phyloP scores from a whole-genome alignment of 169 alveolate genomes.

The Fabrea salina region DNA sequence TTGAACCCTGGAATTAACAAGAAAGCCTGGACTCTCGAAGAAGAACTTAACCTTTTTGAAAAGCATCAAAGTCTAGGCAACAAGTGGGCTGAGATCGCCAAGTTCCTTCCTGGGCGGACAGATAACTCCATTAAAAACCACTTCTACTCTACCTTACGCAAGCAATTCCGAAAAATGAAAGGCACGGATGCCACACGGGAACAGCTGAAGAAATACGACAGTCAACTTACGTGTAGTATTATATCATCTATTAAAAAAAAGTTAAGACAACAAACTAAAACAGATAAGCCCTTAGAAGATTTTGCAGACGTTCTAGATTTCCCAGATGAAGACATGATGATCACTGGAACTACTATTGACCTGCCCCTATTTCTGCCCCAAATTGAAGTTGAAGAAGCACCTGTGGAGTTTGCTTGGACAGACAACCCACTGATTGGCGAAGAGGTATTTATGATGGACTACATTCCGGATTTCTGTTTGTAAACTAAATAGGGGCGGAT shows the following conservation, averaged over 20 bases:
- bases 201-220: neutral
- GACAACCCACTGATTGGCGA: neutral
- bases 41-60: constrained; percentile 56
- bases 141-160: constrained; percentile 46
- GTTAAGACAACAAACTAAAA: neutral
- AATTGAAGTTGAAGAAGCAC: constrained; percentile 8
- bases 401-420: constrained; percentile 16
- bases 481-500: no score
- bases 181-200: constrained; percentile 7
- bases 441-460: constrained; percentile 19
- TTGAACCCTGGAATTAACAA: constrained; percentile 59
- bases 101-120: constrained; percentile 71
- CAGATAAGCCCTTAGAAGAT: neutral
- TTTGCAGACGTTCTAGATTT: constrained; percentile 1
- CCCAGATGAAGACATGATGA: neutral
- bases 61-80: constrained; percentile 50
- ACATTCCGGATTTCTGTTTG: no score
- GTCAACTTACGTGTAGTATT: neutral
- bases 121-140: constrained; percentile 79
- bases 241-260: neutral
- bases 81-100: constrained; percentile 78
- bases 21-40: constrained; percentile 63
- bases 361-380: neutral
- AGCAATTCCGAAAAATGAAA: neutral
- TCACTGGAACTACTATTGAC: neutral